Evolutionary conservation across 2,329 filamentous ascomycete genomes (phyloP).

Genomic region (Aspergillus proliferans): DNA sequence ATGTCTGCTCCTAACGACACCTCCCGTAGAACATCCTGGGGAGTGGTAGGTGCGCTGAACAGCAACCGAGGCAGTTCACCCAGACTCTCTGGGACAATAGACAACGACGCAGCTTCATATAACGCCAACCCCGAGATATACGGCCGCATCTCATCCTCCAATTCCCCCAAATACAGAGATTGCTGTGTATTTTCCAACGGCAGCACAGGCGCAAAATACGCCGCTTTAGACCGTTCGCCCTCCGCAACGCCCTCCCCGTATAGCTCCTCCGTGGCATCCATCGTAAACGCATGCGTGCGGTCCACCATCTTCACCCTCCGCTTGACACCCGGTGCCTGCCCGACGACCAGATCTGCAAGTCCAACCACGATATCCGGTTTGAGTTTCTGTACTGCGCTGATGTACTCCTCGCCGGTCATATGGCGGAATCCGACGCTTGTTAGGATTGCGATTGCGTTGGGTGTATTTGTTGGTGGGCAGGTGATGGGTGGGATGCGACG

Average conservation of each 20-base stretch:
- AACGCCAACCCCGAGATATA: conserved; percentile 65
- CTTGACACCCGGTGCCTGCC: conserved; percentile 58
- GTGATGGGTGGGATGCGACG: conserved; percentile 70
- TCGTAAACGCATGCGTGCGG: conserved; percentile 75
- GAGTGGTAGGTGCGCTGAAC: conserved; percentile 62
- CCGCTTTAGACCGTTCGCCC: conserved; percentile 35
- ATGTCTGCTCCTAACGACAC: conserved; percentile 73
- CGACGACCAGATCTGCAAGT: conserved; percentile 65
- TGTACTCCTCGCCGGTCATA: conserved; percentile 64
- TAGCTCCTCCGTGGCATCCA: conserved; percentile 54
- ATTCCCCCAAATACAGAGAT: conserved; percentile 68
- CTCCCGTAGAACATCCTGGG: conserved; percentile 71
- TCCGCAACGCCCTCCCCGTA: conserved; percentile 27
- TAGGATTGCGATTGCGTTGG: conserved; percentile 66
- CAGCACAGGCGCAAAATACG: conserved; percentile 61
- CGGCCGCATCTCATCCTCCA: conserved; percentile 58
- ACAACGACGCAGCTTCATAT: conserved; percentile 66
- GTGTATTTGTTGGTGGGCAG: conserved; percentile 62
- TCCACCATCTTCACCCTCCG: conserved; percentile 77
- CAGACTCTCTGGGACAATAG: conserved; percentile 59
- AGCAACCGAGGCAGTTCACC: conserved; percentile 64
- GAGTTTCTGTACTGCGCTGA: conserved; percentile 57
- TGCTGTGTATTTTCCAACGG: conserved; percentile 71
- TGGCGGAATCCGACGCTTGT: conserved; percentile 80
- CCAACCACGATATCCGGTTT: conserved; percentile 75